Evolutionary conservation across 768 basidiomycete genomes (phyloP).

Genomic region (Trametes cubensis): DNA sequence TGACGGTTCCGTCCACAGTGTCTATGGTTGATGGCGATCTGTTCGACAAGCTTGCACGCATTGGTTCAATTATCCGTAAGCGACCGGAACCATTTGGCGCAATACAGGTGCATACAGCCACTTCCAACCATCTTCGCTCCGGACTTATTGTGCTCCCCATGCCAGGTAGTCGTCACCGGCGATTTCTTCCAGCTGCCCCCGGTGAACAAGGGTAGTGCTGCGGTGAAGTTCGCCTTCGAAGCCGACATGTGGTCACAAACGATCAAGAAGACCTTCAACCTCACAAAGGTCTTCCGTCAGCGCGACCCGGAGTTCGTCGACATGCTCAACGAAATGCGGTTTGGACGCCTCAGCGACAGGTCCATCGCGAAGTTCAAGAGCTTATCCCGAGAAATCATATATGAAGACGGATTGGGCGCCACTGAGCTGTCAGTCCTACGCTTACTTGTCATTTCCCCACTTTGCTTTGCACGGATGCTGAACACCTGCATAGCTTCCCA

Average conservation of each 20-base stretch:
- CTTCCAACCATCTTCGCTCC: neutral
- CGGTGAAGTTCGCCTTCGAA: constrained; percentile 90
- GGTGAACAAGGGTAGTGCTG: constrained; percentile 61
- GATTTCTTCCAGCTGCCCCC: constrained; percentile 99
- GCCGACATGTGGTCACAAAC: constrained; percentile 74
- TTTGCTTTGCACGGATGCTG: neutral
- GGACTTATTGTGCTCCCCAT: neutral
- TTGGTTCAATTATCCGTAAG: constrained; percentile 68
- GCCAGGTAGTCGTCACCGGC: constrained; percentile 85
- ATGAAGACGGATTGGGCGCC: constrained; percentile 80
- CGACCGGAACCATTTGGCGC: constrained; percentile 83
- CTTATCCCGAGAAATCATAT: constrained; percentile 70
- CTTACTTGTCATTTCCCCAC: neutral
- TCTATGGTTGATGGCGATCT: constrained; percentile 96
- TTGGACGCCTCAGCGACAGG: constrained; percentile 64
- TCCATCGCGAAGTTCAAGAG: constrained; percentile 74
- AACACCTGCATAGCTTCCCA: constrained; percentile 68
- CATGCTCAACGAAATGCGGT: constrained; percentile 99
- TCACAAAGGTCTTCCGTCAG: constrained; percentile 95
- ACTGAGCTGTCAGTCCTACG: constrained; percentile 79
- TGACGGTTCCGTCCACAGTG: constrained; percentile 50
- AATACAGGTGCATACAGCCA: constrained; percentile 65
- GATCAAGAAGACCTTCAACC: constrained; percentile 83
- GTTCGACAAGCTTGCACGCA: constrained; percentile 84
- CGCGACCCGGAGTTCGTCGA: constrained; percentile 79